Evolutionary conservation across 352 stramenopile genomes (phyloP).

Genomic region (Phytophthora citricola): DNA sequence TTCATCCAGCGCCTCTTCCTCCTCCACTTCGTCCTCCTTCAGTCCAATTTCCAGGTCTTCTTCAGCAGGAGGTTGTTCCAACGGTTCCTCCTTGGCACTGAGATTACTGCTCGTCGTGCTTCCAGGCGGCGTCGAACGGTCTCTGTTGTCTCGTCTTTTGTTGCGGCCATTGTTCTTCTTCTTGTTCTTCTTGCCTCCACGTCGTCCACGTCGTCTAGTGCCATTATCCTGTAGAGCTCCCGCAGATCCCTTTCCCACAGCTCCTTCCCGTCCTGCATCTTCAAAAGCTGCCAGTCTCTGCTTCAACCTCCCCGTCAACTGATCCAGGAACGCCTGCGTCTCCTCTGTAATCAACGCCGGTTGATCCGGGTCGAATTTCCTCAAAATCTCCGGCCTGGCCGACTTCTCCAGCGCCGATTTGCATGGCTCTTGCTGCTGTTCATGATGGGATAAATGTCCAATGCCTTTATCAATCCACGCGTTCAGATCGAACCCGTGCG

Average conservation of each 20-base stretch:
- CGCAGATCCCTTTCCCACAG: neutral
- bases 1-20: conserved; percentile 27
- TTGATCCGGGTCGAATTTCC: conserved; percentile 42
- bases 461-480: conserved; percentile 78
- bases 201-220: conserved; percentile 27
- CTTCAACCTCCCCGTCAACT: conserved; percentile 38
- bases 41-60: conserved; percentile 13
- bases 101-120: conserved; percentile 16
- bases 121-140: conserved; percentile 18
- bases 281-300: conserved; percentile 33
- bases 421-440: conserved; percentile 52
- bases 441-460: conserved; percentile 68
- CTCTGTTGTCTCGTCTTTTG: conserved; percentile 20
- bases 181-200: conserved; percentile 43
- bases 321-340: conserved; percentile 50
- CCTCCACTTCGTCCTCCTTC: conserved; percentile 30
- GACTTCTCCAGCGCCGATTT: conserved; percentile 32
- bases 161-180: conserved; percentile 40
- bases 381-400: conserved; percentile 42
- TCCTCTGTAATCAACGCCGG: conserved; percentile 48
- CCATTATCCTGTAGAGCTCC: conserved; percentile 24
- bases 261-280: conserved; percentile 13
- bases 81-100: conserved; percentile 24
- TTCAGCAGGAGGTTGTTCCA: conserved; percentile 22
- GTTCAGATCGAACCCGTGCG: conserved; percentile 84